phyloP scores from a whole-genome alignment of 2,329 filamentous ascomycete genomes.

The Pseudofabraea citricarpa region DNA sequence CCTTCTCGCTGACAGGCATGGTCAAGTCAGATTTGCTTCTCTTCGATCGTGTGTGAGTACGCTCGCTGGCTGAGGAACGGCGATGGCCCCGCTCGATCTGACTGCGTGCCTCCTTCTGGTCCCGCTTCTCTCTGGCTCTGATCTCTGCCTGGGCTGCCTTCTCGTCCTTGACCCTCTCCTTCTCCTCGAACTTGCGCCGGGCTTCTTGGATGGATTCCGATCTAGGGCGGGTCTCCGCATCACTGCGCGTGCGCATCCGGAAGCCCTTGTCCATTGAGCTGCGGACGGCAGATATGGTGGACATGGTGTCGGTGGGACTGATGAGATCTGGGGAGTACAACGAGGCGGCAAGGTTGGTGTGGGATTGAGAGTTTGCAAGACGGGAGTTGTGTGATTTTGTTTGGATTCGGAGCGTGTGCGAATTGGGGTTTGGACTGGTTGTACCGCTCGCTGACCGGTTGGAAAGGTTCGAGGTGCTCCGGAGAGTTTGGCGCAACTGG shows the following conservation, averaged over 20 bases:
- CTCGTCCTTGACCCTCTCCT: constrained; percentile 56
- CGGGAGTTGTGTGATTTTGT: constrained; percentile 22
- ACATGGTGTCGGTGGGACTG: constrained; percentile 20
- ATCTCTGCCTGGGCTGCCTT: constrained; percentile 57
- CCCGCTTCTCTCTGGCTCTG: constrained; percentile 52
- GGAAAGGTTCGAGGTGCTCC: constrained; percentile 22
- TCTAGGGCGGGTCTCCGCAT: constrained; percentile 49
- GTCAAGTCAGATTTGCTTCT: constrained; percentile 32
- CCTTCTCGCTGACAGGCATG: constrained; percentile 17
- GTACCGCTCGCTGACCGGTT: constrained; percentile 10
- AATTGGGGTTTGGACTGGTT: constrained; percentile 11
- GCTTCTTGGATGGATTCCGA: constrained; percentile 55
- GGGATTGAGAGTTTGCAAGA: constrained; percentile 21
- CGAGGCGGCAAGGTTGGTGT: constrained; percentile 17
- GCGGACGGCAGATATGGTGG: constrained; percentile 48
- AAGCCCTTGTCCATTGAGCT: constrained; percentile 55
- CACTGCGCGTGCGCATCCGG: constrained; percentile 55
- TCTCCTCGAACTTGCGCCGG: constrained; percentile 58
- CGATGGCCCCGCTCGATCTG: constrained; percentile 38
- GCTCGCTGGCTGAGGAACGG: constrained; percentile 29
- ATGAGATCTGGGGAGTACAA: constrained; percentile 17
- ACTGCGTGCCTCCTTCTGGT: constrained; percentile 50
- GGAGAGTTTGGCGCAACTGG: constrained; percentile 15
- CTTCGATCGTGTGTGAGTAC: constrained; percentile 31
- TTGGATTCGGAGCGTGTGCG: constrained; percentile 21